Percentiles rank a stretch among this genome's conserved stretches.
Conservation (phyloP, 441 rosid species). For the Lepidium campestre region DNA sequence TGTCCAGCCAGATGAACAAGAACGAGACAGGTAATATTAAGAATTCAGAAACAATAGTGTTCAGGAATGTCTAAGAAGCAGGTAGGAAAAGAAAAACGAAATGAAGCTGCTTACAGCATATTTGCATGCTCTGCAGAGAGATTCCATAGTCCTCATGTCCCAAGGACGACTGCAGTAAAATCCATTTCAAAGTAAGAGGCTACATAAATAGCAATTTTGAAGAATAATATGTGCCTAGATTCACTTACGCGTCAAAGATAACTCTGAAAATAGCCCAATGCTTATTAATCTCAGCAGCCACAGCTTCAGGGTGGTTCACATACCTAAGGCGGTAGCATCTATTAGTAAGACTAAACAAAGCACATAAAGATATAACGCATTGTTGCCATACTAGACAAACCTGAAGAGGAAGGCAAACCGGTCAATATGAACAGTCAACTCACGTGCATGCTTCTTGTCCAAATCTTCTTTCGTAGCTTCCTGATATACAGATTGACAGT, state of each 20-base stretch:
- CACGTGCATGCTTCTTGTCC: slow-evolving; percentile 91
- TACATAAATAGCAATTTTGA: not conserved
- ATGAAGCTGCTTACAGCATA: slow-evolving; percentile 87
- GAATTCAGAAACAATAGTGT: not conserved
- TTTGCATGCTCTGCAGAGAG: slow-evolving; percentile 99
- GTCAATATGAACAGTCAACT: slow-evolving; percentile 89
- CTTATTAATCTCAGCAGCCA: slow-evolving; percentile 88
- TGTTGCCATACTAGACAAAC: slow-evolving; percentile 36
- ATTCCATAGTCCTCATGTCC: slow-evolving; percentile 99
- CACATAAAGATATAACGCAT: not conserved
- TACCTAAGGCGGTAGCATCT: slow-evolving; percentile 49
- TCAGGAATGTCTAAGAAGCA: not conserved
- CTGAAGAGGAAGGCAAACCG: slow-evolving; percentile 96
- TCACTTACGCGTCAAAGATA: slow-evolving; percentile 84
- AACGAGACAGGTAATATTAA: not conserved
- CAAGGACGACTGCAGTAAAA: slow-evolving; percentile 85
- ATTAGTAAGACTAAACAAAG: slow-evolving; percentile 22
- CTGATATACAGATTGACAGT: slow-evolving; percentile 40
- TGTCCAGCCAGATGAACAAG: not conserved
- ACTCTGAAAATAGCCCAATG: slow-evolving; percentile 92
- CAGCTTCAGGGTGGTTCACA: slow-evolving; percentile 95
- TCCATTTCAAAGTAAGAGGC: slow-evolving; percentile 19
- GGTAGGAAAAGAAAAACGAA: not conserved
- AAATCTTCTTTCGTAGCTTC: slow-evolving; percentile 73
- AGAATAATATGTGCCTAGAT: slow-evolving; percentile 3